These are phyloP conservation scores for Tephrocybe sp. DNA, from an alignment of 768 basidiomycete species.

Conservation along the genomic window DNA sequence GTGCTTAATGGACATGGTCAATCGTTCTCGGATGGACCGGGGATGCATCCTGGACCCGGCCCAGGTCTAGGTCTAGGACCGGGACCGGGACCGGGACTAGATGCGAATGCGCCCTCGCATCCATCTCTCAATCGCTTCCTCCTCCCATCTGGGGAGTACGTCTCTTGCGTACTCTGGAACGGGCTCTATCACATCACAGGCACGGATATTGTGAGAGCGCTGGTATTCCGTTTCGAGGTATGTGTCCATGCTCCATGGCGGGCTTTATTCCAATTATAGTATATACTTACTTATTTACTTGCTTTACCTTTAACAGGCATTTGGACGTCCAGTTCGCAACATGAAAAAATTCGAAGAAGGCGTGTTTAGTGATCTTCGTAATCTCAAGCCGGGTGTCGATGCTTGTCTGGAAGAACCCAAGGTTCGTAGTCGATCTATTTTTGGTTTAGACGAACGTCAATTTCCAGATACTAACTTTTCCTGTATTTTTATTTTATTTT, in stretches of 20 bases:
- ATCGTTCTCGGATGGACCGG: conserved; percentile 8
- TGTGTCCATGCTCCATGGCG: too few species aligned
- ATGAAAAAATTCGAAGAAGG: conserved; percentile 99
- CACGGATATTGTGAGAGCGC: conserved; percentile 92
- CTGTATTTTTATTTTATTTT: conserved; percentile 25
- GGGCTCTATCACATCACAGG: conserved; percentile 93
- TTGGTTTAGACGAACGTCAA: not conserved
- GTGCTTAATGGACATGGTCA: conserved; percentile 5
- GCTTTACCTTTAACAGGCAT: conserved; percentile 42
- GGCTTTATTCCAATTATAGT: conserved; percentile 8
- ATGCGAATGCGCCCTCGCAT: conserved; percentile 56
- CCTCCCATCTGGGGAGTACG: conserved; percentile 83
- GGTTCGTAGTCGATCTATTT: conserved; percentile 39
- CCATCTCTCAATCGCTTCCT: conserved; percentile 84
- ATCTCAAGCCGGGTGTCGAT: conserved; percentile 91
- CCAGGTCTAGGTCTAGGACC: too few species aligned
- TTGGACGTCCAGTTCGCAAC: conserved; percentile 85
- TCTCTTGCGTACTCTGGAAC: conserved; percentile 90
- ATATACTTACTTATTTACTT: conserved; percentile 3
- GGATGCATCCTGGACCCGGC: conserved; percentile 19
- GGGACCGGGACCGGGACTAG: too few species aligned
- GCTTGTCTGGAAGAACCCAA: conserved; percentile 96
- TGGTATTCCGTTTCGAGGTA: conserved; percentile 92
- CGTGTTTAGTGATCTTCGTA: conserved; percentile 89
- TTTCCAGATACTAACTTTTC: conserved; percentile 6